Evolutionary conservation across 805 yeast species (phyloP), one percentile per base, ranked within the genome.

Genomic region (Kodamaea hsintzibuensis): DNA sequence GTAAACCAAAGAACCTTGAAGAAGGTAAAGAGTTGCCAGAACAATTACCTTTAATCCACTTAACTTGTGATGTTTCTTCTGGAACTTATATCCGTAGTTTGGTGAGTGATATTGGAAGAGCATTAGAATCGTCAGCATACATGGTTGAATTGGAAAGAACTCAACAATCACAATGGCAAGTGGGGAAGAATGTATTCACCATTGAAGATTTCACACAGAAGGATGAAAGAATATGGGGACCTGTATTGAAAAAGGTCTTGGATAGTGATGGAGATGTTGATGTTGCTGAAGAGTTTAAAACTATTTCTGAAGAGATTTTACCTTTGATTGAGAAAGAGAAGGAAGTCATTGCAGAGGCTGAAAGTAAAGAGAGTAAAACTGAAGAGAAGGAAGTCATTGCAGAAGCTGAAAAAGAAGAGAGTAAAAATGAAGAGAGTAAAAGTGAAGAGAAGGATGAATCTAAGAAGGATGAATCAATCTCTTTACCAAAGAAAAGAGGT

Each of bases 31-130:
- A 60, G 1, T 74, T 73, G 6, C 77, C 77, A 2, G 79, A 74
- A 1, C 76, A 80, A 57, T 84, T 90, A 1, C 95, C 96, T 1
- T 61, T 87, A 48, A 62, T 93, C 22, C 92, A 88, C 61, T 82
- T 95, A 60, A 81, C 79, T 13, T 82, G 96, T 3, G 80, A 82
- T 37, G 99, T 93, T 0, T 88, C 97, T 1, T 91, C 98, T 0
- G 99, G 99, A 1, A 95, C 98, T 0, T 95, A 95, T 63, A 91
- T 95, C 48, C 80, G 99, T 60, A 88, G 97, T 2, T 73, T 95
- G 51, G 79, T 95, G 48, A 90, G 96, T 70, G 99, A 95, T 64
- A 77, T 89, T 44, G 98, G 96, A 1, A 81, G 88, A 55, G 88
- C 93, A 0, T 72, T 92, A 65, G 85, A 87, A 14, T 83, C 92